phyloP scores from a whole-genome alignment of 768 basidiomycete species.

The Lactarius hatsudake region DNA sequence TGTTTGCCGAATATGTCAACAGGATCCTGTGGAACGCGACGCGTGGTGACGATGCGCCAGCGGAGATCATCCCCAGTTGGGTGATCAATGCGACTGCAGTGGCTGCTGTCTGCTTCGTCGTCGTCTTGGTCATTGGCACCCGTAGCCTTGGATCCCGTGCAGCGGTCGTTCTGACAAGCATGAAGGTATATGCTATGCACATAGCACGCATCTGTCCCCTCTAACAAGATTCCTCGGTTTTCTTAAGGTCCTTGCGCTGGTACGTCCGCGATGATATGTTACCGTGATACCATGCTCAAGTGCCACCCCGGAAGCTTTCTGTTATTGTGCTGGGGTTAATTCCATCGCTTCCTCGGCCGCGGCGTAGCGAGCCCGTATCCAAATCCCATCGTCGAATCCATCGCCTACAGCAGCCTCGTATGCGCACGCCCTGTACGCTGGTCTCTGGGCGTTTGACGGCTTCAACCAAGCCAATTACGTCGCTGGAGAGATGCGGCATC shows the following conservation, averaged over 20 bases:
- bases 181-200: background rate
- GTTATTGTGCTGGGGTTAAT: slow-evolving; percentile 1
- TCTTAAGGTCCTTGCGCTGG: slow-evolving; percentile 11
- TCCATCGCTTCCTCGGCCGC: background rate
- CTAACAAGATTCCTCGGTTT: background rate
- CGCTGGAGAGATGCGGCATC: slow-evolving; percentile 12
- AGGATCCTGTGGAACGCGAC: slow-evolving; percentile 10
- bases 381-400: background rate
- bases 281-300: too few relatives aligned
- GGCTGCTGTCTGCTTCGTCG: background rate
- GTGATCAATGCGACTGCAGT: slow-evolving; percentile 14
- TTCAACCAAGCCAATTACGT: slow-evolving; percentile 18
- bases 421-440: slow-evolving; percentile 11
- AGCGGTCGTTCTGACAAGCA: slow-evolving; percentile 7
- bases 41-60: slow-evolving; percentile 9
- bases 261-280: background rate
- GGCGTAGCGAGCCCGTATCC: background rate
- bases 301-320: background rate
- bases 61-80: slow-evolving; percentile 9
- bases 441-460: slow-evolving; percentile 12
- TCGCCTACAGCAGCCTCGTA: slow-evolving; percentile 6
- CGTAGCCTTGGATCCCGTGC: slow-evolving; percentile 12
- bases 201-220: background rate
- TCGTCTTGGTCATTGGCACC: slow-evolving; percentile 1
- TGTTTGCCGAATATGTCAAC: slow-evolving; percentile 11